Percentiles rank a stretch among this genome's conserved stretches.
These are phyloP conservation scores for Cercospora sesami DNA, from an alignment of 2,329 filamentous ascomycete genomes.

Conservation along the genomic window DNA sequence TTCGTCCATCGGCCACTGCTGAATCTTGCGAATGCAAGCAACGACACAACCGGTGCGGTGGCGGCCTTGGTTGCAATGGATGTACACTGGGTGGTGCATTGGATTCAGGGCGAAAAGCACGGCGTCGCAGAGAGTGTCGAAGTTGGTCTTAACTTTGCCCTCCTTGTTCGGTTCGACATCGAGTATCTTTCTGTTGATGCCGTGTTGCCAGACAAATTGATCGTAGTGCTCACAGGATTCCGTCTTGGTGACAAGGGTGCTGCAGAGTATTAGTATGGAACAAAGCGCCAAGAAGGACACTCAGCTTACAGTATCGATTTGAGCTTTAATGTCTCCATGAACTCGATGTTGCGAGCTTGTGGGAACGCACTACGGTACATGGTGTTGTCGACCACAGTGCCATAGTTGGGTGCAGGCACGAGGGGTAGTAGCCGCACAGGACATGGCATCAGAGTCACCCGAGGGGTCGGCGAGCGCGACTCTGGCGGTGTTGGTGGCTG, in stretches of 20 bases:
- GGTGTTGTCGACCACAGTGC: conserved; percentile 66
- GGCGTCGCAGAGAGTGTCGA: conserved; percentile 68
- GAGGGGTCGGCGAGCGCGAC: conserved; percentile 27
- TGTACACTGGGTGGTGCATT: conserved; percentile 73
- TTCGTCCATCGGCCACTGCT: conserved; percentile 63
- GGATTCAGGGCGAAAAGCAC: conserved; percentile 70
- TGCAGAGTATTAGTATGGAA: conserved; percentile 35
- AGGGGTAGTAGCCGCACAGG: conserved; percentile 42
- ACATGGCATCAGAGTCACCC: conserved; percentile 25
- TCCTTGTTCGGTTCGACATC: conserved; percentile 89
- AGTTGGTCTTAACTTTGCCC: conserved; percentile 59
- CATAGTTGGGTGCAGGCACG: conserved; percentile 70
- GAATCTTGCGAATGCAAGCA: conserved; percentile 72
- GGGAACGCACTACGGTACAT: conserved; percentile 85
- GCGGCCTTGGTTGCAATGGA: conserved; percentile 94
- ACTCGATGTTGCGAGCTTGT: conserved; percentile 66
- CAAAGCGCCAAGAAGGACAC: conserved; percentile 38
- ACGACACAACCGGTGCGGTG: conserved; percentile 91
- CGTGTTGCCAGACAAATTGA: conserved; percentile 64
- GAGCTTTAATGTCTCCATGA: conserved; percentile 66
- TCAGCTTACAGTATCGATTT: conserved; percentile 72
- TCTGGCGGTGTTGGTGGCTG: conserved; percentile 33
- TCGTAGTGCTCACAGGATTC: conserved; percentile 51
- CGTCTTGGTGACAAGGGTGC: conserved; percentile 50
- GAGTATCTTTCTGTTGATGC: conserved; percentile 72